Percentiles rank a stretch among this genome's conserved stretches.
Conservation (phyloP, 108 stramenopile species). For the Conticribra guillardii region DNA sequence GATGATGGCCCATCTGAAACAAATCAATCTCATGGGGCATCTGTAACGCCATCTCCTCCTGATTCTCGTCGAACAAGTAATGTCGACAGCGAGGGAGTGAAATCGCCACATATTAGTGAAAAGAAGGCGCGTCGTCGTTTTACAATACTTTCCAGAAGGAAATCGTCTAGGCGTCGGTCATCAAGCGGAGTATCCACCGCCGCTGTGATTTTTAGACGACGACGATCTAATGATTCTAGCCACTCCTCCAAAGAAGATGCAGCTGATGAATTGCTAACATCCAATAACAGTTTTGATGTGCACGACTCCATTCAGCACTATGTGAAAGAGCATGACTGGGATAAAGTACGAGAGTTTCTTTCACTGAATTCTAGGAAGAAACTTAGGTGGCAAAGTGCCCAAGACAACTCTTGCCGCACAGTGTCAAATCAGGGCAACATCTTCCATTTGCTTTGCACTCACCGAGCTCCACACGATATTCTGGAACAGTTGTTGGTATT, state of each 20-base stretch:
- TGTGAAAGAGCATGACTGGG: not conserved
- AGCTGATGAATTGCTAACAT: not conserved
- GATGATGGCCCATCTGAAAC: too few species aligned
- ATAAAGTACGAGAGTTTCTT: not conserved
- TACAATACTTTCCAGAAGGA: not conserved
- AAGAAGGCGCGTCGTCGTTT: not conserved
- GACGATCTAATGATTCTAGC: not conserved
- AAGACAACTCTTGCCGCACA: not conserved
- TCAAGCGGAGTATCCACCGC: not conserved
- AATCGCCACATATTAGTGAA: not conserved
- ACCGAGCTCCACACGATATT: not conserved
- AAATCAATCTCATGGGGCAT: too few species aligned
- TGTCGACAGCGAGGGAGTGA: not conserved
- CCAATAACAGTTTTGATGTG: not conserved
- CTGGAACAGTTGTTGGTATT: not conserved
- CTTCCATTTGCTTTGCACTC: not conserved
- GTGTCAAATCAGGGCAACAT: not conserved
- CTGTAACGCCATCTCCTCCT: not conserved
- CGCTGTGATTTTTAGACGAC: not conserved
- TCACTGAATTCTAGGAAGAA: not conserved
- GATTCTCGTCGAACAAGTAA: not conserved
- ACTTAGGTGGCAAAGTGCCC: not conserved
- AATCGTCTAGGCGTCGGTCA: not conserved
- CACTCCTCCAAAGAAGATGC: not conserved
- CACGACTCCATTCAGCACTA: not conserved